A percentile compares a stretch with the other conserved stretches of the same genome.
phyloP scores from a whole-genome alignment of 768 basidiomycete species.

The Panaeolus papilionaceus region DNA sequence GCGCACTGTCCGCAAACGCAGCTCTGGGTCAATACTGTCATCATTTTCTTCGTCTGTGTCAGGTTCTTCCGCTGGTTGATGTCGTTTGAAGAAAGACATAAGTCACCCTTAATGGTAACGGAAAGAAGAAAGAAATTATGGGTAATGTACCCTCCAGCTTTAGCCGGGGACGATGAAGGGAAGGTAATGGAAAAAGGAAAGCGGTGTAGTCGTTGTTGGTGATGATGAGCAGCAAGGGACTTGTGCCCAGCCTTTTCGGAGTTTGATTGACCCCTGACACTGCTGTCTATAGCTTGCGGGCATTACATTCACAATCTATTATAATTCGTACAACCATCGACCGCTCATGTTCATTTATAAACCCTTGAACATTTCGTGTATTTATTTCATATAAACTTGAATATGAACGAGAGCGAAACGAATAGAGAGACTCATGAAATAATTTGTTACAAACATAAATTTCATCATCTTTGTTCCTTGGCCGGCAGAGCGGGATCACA shows the following conservation, averaged over 20 bases:
- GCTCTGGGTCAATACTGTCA: conserved; percentile 79
- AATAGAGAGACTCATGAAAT: not conserved
- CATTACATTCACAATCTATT: not conserved
- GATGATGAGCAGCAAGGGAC: conserved; percentile 17
- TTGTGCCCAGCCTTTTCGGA: conserved; percentile 18
- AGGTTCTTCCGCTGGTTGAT: conserved; percentile 42
- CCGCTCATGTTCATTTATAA: conserved; percentile 1
- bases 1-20: conserved; percentile 89
- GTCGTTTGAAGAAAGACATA: conserved; percentile 49
- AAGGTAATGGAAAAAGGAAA: conserved; percentile 10
- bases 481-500: not conserved
- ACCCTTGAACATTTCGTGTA: not conserved
- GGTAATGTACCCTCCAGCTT: conserved; percentile 15
- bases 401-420: not conserved
- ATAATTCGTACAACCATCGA: not conserved
- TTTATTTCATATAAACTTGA: not conserved
- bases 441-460: not conserved
- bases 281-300: not conserved
- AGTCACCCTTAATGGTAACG: not conserved
- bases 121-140: not conserved
- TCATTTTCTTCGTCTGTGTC: conserved; percentile 69
- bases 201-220: conserved; percentile 15
- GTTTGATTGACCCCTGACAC: conserved; percentile 18
- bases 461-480: conserved; percentile 6
- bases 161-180: conserved; percentile 13